Evolutionary conservation across 495 filamentous ascomycete species (phyloP).

Genomic region (Penicillium subrubescens): DNA sequence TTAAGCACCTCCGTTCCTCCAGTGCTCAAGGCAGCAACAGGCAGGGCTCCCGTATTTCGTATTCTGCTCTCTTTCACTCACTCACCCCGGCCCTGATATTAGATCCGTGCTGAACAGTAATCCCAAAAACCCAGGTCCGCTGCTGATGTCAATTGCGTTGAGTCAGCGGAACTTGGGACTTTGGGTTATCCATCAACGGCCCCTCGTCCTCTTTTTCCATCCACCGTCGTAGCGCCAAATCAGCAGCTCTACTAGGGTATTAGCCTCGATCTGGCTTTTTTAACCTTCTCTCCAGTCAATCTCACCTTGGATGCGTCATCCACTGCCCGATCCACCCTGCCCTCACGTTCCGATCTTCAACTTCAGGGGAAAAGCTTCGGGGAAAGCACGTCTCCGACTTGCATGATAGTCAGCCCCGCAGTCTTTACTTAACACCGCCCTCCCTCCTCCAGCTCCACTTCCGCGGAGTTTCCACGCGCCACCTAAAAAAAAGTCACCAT

Average conservation of each 20-base stretch:
- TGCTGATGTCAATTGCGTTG: neutral
- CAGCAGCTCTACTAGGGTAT: neutral
- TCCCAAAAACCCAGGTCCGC: neutral
- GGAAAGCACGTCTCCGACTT: slow-evolving; percentile 14
- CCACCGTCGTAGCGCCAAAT: neutral
- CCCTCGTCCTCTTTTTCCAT: neutral
- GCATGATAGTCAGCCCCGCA: slow-evolving; percentile 23
- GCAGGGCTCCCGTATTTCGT: slow-evolving; percentile 5
- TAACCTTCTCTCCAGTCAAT: neutral
- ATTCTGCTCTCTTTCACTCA: neutral
- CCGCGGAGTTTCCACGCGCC: slow-evolving; percentile 25
- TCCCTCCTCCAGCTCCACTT: slow-evolving; percentile 21
- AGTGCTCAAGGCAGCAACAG: slow-evolving; percentile 12
- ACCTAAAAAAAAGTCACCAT: slow-evolving; percentile 10
- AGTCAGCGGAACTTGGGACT: slow-evolving; percentile 1
- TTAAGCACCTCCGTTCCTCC: slow-evolving; percentile 15
- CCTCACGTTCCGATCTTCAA: slow-evolving; percentile 7
- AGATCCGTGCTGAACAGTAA: neutral
- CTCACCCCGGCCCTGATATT: neutral
- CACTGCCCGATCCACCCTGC: slow-evolving; percentile 1
- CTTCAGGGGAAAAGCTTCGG: slow-evolving; percentile 18
- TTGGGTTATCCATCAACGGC: neutral
- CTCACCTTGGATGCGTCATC: slow-evolving; percentile 25
- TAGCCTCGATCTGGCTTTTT: slow-evolving; percentile 1
- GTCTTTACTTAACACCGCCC: slow-evolving; percentile 21